Evolutionary conservation across 805 yeast species (phyloP), one percentile per base, ranked within the genome.

Genomic region (Debaryomyces hansenii): DNA sequence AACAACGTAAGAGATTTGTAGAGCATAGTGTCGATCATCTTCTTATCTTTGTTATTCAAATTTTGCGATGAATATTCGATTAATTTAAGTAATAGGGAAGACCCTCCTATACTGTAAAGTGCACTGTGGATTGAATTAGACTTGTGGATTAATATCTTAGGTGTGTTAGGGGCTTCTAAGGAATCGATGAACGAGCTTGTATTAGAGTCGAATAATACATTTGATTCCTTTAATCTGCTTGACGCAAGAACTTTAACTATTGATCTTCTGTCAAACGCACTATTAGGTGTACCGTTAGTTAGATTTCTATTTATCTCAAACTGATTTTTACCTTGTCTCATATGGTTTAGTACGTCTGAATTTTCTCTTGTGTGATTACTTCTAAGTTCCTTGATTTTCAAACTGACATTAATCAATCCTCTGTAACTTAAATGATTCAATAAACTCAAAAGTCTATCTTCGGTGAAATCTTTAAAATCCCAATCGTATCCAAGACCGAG

Each of bases 91-190:
- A 78, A 50, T 0, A 79, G 45, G 1, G 79, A 72, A 0, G 79
- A 56, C 0, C 88, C 85, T 2, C 87, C 85, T 14, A 81, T 53
- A 1, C 75, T 58, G 45, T 75, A 70, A 4, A 79, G 51, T 1
- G 67, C 61, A 36, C 56, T 61, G 42, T 64, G 56, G 4, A 69
- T 45, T 0, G 74, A 59, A 4, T 47, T 46, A 4, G 67, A 49
- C 12, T 56, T 48, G 45, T 69, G 72, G 29, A 50, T 46, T 41
- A 45, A 43, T 36, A 59, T 45, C 21, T 45, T 37, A 15, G 51
- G 16, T n/a, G 14, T 14, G 16, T 21, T 35, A 36, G 33, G 47
- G 41, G 24, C 37, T 35, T 41, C 55, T 44, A 28, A 42, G 38
- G 20, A 20, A 38, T 36, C 29, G 47, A n/a, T 37, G 29, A 50